These are phyloP conservation scores for Blumeriella jaapii DNA, from an alignment of 2,329 filamentous ascomycete genomes.

Conservation along the genomic window DNA sequence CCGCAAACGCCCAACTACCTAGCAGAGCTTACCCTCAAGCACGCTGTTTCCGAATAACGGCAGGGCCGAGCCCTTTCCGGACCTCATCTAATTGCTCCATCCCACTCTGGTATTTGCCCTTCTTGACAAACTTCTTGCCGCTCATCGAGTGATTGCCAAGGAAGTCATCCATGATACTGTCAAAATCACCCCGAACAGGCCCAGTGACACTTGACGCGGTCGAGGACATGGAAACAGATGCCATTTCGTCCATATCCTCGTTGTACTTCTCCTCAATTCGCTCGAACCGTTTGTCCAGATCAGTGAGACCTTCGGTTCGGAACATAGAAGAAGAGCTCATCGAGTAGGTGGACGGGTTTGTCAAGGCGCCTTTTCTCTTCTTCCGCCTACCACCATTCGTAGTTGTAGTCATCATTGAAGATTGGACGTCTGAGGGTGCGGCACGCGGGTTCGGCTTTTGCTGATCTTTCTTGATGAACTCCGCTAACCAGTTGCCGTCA, in stretches of 20 bases:
- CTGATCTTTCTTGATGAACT: constrained; percentile 88
- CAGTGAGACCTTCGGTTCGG: constrained; percentile 73
- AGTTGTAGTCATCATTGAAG: constrained; percentile 62
- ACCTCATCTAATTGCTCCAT: constrained; percentile 88
- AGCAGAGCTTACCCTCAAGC: constrained; percentile 8
- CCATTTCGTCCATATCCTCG: constrained; percentile 50
- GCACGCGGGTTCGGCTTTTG: constrained; percentile 33
- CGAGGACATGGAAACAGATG: constrained; percentile 51
- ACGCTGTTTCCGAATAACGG: constrained; percentile 39
- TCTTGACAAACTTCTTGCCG: constrained; percentile 66
- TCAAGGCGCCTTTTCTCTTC: constrained; percentile 91
- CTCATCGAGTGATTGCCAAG: constrained; percentile 60
- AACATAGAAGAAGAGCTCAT: constrained; percentile 85
- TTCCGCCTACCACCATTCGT: constrained; percentile 73
- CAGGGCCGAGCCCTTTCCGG: constrained; percentile 65
- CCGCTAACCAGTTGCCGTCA: constrained; percentile 76
- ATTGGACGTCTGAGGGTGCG: constrained; percentile 50
- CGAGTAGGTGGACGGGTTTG: constrained; percentile 74
- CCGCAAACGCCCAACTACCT: constrained; percentile 7
- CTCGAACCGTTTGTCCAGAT: constrained; percentile 86
- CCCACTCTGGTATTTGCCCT: constrained; percentile 69
- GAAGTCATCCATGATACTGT: constrained; percentile 88
- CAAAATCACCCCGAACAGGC: constrained; percentile 66
- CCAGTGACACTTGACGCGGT: constrained; percentile 56
- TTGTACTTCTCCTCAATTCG: constrained; percentile 74